phyloP scores from a whole-genome alignment of 768 basidiomycete species.

The Lentinula aciculospora region DNA sequence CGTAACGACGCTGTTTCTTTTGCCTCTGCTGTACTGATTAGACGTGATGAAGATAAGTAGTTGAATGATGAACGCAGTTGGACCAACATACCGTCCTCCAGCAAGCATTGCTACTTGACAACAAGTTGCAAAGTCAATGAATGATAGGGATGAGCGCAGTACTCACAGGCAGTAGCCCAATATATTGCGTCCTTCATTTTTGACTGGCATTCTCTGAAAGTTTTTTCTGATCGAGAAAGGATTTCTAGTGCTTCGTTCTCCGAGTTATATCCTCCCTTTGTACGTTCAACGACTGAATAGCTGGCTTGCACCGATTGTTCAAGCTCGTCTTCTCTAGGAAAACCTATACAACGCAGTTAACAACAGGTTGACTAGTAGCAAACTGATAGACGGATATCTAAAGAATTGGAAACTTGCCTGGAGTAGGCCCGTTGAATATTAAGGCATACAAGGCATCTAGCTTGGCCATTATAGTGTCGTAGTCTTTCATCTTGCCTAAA shows the following conservation, averaged over 20 bases:
- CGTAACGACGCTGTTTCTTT: background rate
- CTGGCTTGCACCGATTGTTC: conserved; percentile 1
- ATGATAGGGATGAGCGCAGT: background rate
- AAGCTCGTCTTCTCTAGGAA: conserved; percentile 3
- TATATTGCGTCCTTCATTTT: conserved; percentile 8
- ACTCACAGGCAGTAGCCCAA: conserved; percentile 6
- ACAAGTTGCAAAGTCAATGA: background rate
- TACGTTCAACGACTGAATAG: background rate
- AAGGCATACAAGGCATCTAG: conserved; percentile 2
- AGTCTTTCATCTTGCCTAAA: background rate
- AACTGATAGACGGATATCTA: background rate
- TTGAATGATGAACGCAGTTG: background rate
- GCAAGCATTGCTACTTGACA: conserved; percentile 7
- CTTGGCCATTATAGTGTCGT: background rate
- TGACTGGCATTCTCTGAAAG: conserved; percentile 1
- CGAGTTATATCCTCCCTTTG: background rate
- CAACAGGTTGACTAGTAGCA: too few species aligned
- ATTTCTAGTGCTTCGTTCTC: conserved; percentile 3
- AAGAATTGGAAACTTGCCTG: background rate
- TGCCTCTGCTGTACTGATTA: conserved; percentile 1
- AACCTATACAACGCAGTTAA: background rate
- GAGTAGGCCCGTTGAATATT: conserved; percentile 5
- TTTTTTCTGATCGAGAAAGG: background rate
- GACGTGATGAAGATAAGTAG: background rate
- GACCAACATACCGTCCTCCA: conserved; percentile 1